Conservation (phyloP, 1,284 basidiomycete species). For the Ganoderma meredithae region DNA sequence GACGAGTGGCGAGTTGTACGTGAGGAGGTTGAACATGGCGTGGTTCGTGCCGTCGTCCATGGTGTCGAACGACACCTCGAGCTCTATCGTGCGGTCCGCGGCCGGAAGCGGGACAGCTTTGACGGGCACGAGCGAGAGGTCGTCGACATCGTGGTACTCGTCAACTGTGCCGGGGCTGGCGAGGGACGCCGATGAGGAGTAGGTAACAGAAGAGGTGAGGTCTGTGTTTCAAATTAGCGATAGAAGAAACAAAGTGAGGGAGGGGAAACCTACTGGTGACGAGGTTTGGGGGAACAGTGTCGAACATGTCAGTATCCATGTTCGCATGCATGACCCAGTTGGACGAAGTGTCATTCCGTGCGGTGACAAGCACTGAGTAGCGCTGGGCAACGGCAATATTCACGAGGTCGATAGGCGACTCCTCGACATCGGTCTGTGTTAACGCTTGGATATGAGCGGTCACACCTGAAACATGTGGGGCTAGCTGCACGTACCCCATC, state of each 20-base stretch:
- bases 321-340: conserved; percentile 94
- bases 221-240: conserved; percentile 50
- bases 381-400: conserved; percentile 88
- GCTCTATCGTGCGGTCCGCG: conserved; percentile 60
- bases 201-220: conserved; percentile 79
- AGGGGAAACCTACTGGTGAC: conserved; percentile 67
- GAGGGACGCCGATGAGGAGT: conserved; percentile 56
- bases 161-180: conserved; percentile 59
- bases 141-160: conserved; percentile 64
- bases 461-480: neutral
- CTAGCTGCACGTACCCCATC: conserved; percentile 71
- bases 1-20: conserved; percentile 73
- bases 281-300: conserved; percentile 74
- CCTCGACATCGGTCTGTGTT: conserved; percentile 75
- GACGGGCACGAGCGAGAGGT: conserved; percentile 68
- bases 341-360: conserved; percentile 81
- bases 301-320: conserved; percentile 91
- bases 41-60: conserved; percentile 83
- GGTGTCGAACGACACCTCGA: conserved; percentile 71
- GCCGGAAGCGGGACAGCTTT: conserved; percentile 49
- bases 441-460: conserved; percentile 6
- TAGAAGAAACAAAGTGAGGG: neutral
- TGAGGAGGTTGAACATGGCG: conserved; percentile 76
- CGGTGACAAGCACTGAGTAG: conserved; percentile 92
- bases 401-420: conserved; percentile 74